A percentile compares a stretch with the other conserved stretches of the same genome.
Conservation (phyloP, 176 grass and related monocot species). For the Musa itinerans region DNA sequence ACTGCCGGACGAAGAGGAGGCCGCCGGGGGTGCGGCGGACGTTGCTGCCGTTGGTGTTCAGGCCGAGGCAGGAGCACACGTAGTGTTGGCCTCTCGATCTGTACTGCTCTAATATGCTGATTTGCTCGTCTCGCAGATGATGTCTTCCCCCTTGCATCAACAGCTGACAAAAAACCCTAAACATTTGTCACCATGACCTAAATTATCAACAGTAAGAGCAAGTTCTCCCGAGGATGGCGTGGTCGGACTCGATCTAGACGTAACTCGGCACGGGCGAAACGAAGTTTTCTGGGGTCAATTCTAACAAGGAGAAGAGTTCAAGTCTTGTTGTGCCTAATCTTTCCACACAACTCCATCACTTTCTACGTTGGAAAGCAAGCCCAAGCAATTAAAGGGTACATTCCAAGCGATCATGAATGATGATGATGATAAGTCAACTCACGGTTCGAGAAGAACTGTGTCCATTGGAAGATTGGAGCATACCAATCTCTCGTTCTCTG, state of each 20-base stretch:
- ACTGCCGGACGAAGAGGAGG: constrained; percentile 11
- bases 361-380: too few relatives aligned
- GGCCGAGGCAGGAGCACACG: constrained; percentile 3
- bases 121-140: neutral
- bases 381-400: too few relatives aligned
- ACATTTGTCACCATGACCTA: too few relatives aligned
- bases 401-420: too few relatives aligned
- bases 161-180: neutral
- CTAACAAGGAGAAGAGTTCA: too few relatives aligned
- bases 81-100: neutral
- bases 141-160: neutral
- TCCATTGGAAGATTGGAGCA: too few relatives aligned
- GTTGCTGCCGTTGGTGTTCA: constrained; percentile 4
- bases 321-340: too few relatives aligned
- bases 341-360: too few relatives aligned
- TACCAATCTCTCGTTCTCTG: too few relatives aligned
- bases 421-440: too few relatives aligned
- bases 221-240: neutral
- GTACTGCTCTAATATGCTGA: neutral
- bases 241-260: neutral
- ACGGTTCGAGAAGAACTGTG: too few relatives aligned
- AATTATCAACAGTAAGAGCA: too few relatives aligned
- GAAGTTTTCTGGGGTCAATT: neutral
- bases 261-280: neutral
- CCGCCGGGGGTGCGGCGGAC: constrained; percentile 7